Evolutionary conservation across 192 early-diverging fungal genomes (phyloP).

Genomic region (Linnemannia hyalina): DNA sequence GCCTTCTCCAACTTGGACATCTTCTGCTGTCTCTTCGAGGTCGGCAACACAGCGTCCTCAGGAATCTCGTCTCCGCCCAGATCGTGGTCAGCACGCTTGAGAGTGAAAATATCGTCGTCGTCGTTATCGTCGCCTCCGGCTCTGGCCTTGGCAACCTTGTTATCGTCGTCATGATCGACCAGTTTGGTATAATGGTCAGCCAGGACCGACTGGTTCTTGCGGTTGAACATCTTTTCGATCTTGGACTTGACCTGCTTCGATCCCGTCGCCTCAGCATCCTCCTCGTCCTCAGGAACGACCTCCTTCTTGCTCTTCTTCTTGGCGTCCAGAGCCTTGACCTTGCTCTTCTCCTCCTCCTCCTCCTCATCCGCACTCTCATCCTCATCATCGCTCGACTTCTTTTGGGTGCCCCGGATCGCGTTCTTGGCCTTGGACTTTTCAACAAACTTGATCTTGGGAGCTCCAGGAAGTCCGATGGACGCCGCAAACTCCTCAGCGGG

Average conservation of each 20-base stretch:
- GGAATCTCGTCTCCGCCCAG: constrained; percentile 66
- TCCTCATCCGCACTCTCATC: constrained; percentile 48
- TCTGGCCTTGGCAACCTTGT: constrained; percentile 17
- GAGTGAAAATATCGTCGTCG: constrained; percentile 86
- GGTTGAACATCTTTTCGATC: constrained; percentile 92
- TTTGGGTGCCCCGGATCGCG: constrained; percentile 68
- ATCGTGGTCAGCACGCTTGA: constrained; percentile 87
- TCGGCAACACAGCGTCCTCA: constrained; percentile 45
- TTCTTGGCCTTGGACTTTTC: constrained; percentile 79
- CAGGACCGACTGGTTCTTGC: constrained; percentile 92
- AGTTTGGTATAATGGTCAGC: constrained; percentile 93
- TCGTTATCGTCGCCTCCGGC: constrained; percentile 61
- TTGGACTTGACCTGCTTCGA: constrained; percentile 74
- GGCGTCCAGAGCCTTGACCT: constrained; percentile 35
- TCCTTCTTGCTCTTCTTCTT: constrained; percentile 58
- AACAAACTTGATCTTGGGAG: constrained; percentile 95
- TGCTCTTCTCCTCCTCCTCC: constrained; percentile 42
- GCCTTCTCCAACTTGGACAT: constrained; percentile 76
- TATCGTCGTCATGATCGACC: constrained; percentile 73
- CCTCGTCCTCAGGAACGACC: constrained; percentile 31
- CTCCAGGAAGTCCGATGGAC: constrained; percentile 93
- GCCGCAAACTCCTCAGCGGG: constrained; percentile 92
- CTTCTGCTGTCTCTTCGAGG: constrained; percentile 64
- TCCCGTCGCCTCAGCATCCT: constrained; percentile 7
- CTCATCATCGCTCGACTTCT: constrained; percentile 57